Evolutionary conservation across 2,329 filamentous ascomycete genomes (phyloP).

Genomic region (Verticillium longisporum): DNA sequence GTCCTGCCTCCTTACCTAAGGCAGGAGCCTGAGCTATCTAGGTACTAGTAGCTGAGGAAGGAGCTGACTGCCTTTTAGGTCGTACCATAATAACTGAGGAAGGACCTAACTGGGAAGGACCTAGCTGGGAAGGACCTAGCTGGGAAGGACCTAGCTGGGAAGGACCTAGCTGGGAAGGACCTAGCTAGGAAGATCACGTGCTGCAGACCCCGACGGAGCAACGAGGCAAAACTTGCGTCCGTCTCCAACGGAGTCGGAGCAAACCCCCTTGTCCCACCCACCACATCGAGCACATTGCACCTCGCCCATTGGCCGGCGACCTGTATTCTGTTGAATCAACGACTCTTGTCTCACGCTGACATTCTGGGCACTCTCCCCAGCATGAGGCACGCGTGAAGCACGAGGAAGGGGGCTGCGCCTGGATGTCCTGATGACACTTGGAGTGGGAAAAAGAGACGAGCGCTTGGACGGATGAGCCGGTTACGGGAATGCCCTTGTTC

Average conservation of each 20-base stretch:
- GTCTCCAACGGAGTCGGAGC: conserved; percentile 7
- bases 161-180: no score
- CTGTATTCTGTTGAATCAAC: not conserved
- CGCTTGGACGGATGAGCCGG: no score
- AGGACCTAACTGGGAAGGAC: no score
- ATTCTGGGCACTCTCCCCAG: not conserved
- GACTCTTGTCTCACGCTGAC: not conserved
- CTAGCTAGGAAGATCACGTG: not conserved
- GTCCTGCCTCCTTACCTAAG: no score
- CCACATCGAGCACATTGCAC: not conserved
- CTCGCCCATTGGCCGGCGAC: not conserved
- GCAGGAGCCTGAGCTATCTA: no score
- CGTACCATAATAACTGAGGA: no score
- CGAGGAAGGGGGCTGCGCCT: not conserved
- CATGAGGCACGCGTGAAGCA: not conserved
- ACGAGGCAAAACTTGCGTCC: not conserved
- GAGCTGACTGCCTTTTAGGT: no score
- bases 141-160: no score
- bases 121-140: no score
- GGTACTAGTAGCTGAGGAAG: no score
- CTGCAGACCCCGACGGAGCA: not conserved
- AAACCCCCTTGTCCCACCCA: not conserved
- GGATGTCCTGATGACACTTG: not conserved
- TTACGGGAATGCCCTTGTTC: no score
- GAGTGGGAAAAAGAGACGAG: no score